Base-by-base conservation (phyloP, 129 eudicot genomes). In the Deinandra increscens region DNA sequence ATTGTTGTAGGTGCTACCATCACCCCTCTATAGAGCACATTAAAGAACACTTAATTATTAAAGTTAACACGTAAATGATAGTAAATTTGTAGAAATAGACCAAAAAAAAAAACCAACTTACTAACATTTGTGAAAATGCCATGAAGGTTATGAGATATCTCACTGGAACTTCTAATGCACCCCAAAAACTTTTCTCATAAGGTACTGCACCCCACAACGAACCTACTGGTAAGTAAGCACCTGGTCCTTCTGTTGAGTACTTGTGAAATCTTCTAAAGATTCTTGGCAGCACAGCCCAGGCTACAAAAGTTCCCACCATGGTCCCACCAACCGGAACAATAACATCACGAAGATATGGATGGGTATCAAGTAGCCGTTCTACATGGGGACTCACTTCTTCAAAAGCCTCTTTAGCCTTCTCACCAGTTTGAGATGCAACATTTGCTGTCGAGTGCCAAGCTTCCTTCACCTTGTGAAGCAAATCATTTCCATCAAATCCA, bases 181-280 rank as follows among this genome's bases (percentile, higher is more conserved):
- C 97, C 97, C 97, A 94, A 61, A 94, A 73, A 48, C 97, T 94
- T 46, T 85, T 85, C 84, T 94, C 97, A 53, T 94, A 94, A 10
- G 96, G 88, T 20, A 94, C 97, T 1, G 88, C 84, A 13, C 82
- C 88, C 90, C 89, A 84, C 31, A 94, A 42, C 0, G 94, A 67
- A 67, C 95, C 85, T 63, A 74, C 78, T 14, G 90, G 63, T 53
- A 94, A 42, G 60, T 89, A 59, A 22, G 81, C 69, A 66, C 87
- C 88, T n/a, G 97, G 86, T 1, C 99, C 97, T 84, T 84, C 79
- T 2, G 55, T 73, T 12, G 99, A 87, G 64, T 81, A 94, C 77
- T 53, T 87, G 49, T 94, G 96, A 56, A 94, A 87, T 55, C 91
- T 78, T 78, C 81, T 87, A 63, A 94, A 82, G 31, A 94, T 60